These are phyloP conservation scores for Sporothrix variecibatus DNA, from an alignment of 2,329 filamentous ascomycete species.

Conservation along the genomic window DNA sequence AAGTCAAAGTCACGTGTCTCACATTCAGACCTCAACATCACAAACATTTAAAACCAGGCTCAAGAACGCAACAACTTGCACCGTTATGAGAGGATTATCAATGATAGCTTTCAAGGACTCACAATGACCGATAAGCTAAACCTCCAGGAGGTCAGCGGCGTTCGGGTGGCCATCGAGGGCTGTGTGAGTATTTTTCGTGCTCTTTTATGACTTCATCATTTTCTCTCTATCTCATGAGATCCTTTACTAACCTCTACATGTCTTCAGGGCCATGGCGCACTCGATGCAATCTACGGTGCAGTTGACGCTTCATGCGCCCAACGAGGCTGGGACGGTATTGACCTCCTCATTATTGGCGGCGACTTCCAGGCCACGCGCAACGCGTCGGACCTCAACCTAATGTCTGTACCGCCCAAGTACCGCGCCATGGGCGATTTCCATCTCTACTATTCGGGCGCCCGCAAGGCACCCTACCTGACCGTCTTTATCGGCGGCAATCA, in stretches of 20 bases:
- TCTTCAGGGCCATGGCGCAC: conserved; percentile 78
- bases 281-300: conserved; percentile 87
- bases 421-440: conserved; percentile 88
- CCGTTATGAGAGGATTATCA: neutral
- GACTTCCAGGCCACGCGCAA: conserved; percentile 96
- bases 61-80: neutral
- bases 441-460: conserved; percentile 82
- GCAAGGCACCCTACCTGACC: conserved; percentile 81
- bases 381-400: conserved; percentile 80
- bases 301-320: conserved; percentile 67
- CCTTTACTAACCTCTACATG: neutral
- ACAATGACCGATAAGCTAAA: conserved; percentile 31
- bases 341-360: conserved; percentile 90
- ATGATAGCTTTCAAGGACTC: too few relatives aligned
- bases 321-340: conserved; percentile 78
- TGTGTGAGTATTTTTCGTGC: conserved; percentile 60
- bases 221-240: neutral
- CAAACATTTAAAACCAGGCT: neutral
- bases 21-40: neutral
- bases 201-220: neutral
- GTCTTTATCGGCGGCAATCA: conserved; percentile 95
- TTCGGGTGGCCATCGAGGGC: conserved; percentile 83
- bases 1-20: neutral
- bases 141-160: conserved; percentile 44
- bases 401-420: conserved; percentile 88